Base-by-base conservation (phyloP, 169 alveolate species). In the Eimeria necatrix region DNA sequence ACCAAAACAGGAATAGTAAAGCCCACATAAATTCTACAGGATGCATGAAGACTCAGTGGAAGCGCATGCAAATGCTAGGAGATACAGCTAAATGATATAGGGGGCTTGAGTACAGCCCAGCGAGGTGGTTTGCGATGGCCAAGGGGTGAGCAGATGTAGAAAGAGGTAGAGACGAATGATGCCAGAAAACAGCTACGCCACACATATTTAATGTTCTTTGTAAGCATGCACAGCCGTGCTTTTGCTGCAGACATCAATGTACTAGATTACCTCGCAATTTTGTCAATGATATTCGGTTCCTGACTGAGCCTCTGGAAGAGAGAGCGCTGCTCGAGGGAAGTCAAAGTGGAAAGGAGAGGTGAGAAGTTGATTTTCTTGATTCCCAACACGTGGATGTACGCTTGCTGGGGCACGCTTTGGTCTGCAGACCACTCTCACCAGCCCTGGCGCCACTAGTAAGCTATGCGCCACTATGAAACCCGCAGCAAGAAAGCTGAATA, bases 301-400 rank as follows among this genome's bases (percentile, higher is more conserved):
- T 97, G 96, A 64, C 98, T 95, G 96, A 97, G 93, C 18, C 93
- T 49, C 68, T 86, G 93, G 93, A 98, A 97, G 52, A 91, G 73
- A 18, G 87, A 85, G 3, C 95, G 91, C 92, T 91, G 95, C 61
- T 91, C 95, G 8, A 59, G 53, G 4, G 81, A 48, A 12, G 86
- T 76, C 32, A 91, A 22, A 48, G 92, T 59, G 52, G 84, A 48
- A 12, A 61, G 84, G 32, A 91, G 74, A 46, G 85, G 95, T 16
- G 91, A 76, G 22, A 80, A 78, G 18, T 85, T 76, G 0, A 91
- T 56, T 24, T 91, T 91, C 64, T 84, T 70, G 8, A 97, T 94
- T 2, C 98, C 98, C 76, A 97, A 89, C 26, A 96, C 98, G 87
- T 97, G 98, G 26, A 97, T 81, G 86, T 97, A 97, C 20, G 91